Base-by-base conservation (phyloP, 2,329 filamentous ascomycete genomes). In the Tympanopsis confertula region DNA sequence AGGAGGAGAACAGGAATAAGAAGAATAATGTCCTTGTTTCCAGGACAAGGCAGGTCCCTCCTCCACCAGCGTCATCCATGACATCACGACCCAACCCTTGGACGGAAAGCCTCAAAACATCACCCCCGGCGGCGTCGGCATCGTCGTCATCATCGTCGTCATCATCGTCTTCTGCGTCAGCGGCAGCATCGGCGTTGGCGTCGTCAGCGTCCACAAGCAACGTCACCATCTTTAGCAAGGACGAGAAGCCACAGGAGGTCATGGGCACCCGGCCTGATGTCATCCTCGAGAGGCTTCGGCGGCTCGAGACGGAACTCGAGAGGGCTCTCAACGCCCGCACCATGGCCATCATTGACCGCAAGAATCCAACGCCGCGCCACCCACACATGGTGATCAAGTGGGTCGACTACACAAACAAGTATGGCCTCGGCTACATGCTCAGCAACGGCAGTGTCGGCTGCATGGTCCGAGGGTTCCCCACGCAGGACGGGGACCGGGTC, bases 331-430 rank as follows among this genome's bases (percentile, higher is more conserved):
- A 80, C 46, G 65, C 76, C 28, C 68, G 77, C 49, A 66, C 74
- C 1, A 78, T 75, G 66, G 75, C 75, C 15, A 64, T 77, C 38
- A 61, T 78, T 36, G 69, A 66, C 0, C 62, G 70, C 7, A 70
- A 74, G 57, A 62, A 69, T 41, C 58, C 67, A 43, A 55, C 68
- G 39, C 62, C 70, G 52, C 51, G 77, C 43, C 56, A 80, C 52
- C 69, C 81, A 51, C 60, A 78, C 51, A 72, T 81, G 33, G 76
- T 81, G 12, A 73, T 81, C 10, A 86, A 88, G 52, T 91, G 85
- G 85, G 85, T 91, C 5, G 85, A 91, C 54, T 91, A 91, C 56
- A 86, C 83, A 41, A 86, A 87, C 57, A 87, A 87, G 54, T 86
- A 87, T 54, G 85, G 85, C 12, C 69, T 91, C 13, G 85, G 85